These are phyloP conservation scores for Aspergillus steynii DNA, from an alignment of 495 filamentous ascomycete genomes.

Conservation along the genomic window DNA sequence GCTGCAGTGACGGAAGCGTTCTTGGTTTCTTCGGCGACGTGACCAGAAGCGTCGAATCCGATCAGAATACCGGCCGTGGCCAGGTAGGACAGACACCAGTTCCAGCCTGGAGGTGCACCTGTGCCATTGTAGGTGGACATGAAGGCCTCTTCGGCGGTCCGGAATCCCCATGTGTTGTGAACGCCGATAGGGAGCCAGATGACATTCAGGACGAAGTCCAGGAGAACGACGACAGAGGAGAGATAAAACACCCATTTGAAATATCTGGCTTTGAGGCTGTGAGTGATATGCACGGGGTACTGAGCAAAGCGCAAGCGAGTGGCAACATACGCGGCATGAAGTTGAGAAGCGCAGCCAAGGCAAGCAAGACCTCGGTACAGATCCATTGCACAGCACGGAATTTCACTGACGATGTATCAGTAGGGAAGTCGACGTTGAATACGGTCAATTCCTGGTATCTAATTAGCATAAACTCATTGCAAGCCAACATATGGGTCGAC, in stretches of 20 bases:
- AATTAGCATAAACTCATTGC: constrained; percentile 2
- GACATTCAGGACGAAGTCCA: constrained; percentile 57
- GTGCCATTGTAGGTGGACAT: constrained; percentile 60
- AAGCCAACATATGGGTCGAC: not conserved
- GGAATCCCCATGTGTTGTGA: constrained; percentile 55
- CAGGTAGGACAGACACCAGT: constrained; percentile 60
- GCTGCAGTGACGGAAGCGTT: constrained; percentile 55
- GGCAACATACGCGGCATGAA: constrained; percentile 42
- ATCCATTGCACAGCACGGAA: constrained; percentile 60
- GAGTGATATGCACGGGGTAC: not conserved
- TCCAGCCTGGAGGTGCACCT: constrained; percentile 55
- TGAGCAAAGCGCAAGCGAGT: not conserved
- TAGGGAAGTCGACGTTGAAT: constrained; percentile 51
- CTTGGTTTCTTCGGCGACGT: constrained; percentile 59
- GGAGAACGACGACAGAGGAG: constrained; percentile 48
- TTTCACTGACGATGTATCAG: constrained; percentile 47
- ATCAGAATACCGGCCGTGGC: constrained; percentile 60
- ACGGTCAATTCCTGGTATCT: constrained; percentile 50
- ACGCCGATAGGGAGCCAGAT: constrained; percentile 59
- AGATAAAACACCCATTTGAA: constrained; percentile 51
- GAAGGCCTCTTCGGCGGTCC: constrained; percentile 53
- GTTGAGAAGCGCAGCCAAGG: constrained; percentile 46
- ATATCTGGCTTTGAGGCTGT: constrained; percentile 32
- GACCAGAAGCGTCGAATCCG: constrained; percentile 57
- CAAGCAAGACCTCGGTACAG: constrained; percentile 49